Evolutionary conservation across 2,329 filamentous ascomycete species (phyloP).

Genomic region (Aspergillus bombycis): DNA sequence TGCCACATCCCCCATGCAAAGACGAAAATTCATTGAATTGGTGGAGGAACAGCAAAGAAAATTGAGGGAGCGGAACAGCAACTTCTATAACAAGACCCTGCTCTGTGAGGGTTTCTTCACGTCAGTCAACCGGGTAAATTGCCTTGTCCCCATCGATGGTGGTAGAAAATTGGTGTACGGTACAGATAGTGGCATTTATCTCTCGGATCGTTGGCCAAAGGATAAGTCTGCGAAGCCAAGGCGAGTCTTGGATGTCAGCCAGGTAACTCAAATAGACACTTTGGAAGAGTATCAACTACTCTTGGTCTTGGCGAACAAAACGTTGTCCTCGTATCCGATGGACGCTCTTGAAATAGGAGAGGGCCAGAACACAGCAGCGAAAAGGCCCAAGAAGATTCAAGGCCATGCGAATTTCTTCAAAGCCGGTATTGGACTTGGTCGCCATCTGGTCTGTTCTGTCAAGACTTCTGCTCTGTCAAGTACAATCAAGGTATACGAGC

Average conservation of each 20-base stretch:
- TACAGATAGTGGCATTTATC: slow-evolving; percentile 90
- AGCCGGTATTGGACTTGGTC: slow-evolving; percentile 88
- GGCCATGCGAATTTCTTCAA: slow-evolving; percentile 99
- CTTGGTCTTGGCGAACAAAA: slow-evolving; percentile 90
- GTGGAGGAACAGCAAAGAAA: slow-evolving; percentile 90
- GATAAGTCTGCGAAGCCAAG: slow-evolving; percentile 73
- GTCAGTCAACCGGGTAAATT: slow-evolving; percentile 85
- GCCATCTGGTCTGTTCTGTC: slow-evolving; percentile 94
- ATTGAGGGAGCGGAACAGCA: slow-evolving; percentile 71
- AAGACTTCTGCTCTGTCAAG: slow-evolving; percentile 92
- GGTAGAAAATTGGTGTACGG: slow-evolving; percentile 93
- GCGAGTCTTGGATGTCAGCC: slow-evolving; percentile 80
- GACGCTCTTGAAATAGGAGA: slow-evolving; percentile 85
- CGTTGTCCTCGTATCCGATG: slow-evolving; percentile 83
- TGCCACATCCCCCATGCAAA: slow-evolving; percentile 79
- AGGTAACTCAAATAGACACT: slow-evolving; percentile 93
- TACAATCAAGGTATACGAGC: slow-evolving; percentile 99
- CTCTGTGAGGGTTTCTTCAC: slow-evolving; percentile 90
- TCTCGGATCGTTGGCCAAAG: slow-evolving; percentile 87
- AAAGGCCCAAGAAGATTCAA: slow-evolving; percentile 92
- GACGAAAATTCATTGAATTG: slow-evolving; percentile 96
- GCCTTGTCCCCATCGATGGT: slow-evolving; percentile 90
- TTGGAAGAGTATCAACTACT: slow-evolving; percentile 93
- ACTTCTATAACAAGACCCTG: slow-evolving; percentile 69
- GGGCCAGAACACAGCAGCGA: slow-evolving; percentile 69